Evolutionary conservation across 208 protist genomes (phyloP).

Genomic region (Trypanosoma boissoni): DNA sequence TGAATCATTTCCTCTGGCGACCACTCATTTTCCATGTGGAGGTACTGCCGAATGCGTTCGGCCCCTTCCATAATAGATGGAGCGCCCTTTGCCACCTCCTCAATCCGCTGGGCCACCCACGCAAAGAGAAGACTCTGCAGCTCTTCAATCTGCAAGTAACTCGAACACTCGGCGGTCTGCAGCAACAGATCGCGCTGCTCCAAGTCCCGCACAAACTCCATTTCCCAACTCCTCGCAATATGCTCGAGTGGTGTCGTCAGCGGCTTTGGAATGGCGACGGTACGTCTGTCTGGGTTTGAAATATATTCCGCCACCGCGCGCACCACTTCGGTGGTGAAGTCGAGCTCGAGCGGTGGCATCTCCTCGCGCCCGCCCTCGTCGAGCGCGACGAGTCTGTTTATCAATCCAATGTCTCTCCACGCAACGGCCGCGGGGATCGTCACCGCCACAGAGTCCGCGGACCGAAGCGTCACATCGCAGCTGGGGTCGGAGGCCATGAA

Average conservation of each 20-base stretch:
- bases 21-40: constrained; percentile 76
- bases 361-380: constrained; percentile 19
- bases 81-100: constrained; percentile 49
- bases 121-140: constrained; percentile 50
- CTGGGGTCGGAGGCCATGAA: background rate
- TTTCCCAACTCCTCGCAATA: constrained; percentile 32
- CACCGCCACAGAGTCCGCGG: background rate
- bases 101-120: constrained; percentile 53
- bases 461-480: constrained; percentile 16
- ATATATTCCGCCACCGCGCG: constrained; percentile 20
- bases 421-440: constrained; percentile 15
- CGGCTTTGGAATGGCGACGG: constrained; percentile 42
- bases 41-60: constrained; percentile 43
- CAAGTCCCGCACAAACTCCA: constrained; percentile 36
- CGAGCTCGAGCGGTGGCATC: constrained; percentile 20
- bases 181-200: constrained; percentile 39
- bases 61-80: constrained; percentile 74
- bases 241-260: constrained; percentile 28
- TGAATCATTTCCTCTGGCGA: constrained; percentile 63
- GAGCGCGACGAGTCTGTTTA: constrained; percentile 12
- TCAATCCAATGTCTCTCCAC: constrained; percentile 18
- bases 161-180: constrained; percentile 45
- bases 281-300: constrained; percentile 19
- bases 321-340: constrained; percentile 13
- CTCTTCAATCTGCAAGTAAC: constrained; percentile 40